These are phyloP conservation scores for Retiboletus flavoniger DNA, from an alignment of 1,284 basidiomycete genomes.

Conservation along the genomic window DNA sequence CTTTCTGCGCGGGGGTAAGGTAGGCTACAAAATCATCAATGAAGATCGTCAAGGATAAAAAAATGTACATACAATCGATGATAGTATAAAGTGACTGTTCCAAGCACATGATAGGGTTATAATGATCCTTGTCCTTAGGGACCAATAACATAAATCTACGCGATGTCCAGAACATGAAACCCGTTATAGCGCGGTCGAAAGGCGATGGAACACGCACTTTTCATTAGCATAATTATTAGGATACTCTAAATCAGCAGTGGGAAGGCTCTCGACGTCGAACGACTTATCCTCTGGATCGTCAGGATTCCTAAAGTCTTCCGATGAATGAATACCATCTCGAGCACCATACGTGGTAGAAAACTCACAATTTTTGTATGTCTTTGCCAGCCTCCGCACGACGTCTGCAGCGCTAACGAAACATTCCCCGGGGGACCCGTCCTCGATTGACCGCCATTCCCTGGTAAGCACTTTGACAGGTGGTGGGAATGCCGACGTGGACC, in stretches of 20 bases:
- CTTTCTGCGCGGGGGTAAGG: conserved; percentile 60
- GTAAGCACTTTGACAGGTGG: neutral
- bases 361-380: conserved; percentile 66
- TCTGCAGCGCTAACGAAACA: conserved; percentile 58
- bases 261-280: conserved; percentile 60
- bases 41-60: neutral
- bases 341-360: conserved; percentile 10
- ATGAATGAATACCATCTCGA: neutral
- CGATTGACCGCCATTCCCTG: conserved; percentile 49
- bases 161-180: conserved; percentile 2
- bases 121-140: conserved; percentile 78
- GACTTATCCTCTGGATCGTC: conserved; percentile 55
- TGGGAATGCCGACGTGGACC: conserved; percentile 36
- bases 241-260: conserved; percentile 66
- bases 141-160: conserved; percentile 65
- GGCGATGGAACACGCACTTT: conserved; percentile 36
- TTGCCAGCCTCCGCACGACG: conserved; percentile 58
- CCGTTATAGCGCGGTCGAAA: neutral
- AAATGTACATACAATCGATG: conserved; percentile 52
- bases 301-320: conserved; percentile 63
- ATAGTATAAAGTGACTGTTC: conserved; percentile 67
- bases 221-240: conserved; percentile 65
- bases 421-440: conserved; percentile 51
- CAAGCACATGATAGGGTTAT: conserved; percentile 73
- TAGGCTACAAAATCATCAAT: conserved; percentile 49